phyloP scores from a whole-genome alignment of 345 rosid genomes.

The Heritiera littoralis region DNA sequence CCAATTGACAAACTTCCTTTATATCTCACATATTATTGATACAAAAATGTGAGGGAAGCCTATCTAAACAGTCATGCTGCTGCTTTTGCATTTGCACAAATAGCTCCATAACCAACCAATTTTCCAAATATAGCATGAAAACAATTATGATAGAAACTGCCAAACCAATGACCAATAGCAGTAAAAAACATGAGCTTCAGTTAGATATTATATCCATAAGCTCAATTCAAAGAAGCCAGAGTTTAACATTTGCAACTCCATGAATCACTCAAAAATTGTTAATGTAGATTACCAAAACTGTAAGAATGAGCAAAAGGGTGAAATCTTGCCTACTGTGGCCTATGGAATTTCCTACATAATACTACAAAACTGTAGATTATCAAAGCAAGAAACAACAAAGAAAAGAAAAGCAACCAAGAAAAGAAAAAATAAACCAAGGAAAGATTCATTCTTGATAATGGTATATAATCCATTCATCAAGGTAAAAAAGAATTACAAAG shows the following conservation, averaged over 20 bases:
- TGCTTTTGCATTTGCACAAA: too few relatives aligned
- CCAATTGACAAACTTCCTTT: too few relatives aligned
- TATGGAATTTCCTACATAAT: neutral
- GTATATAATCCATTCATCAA: neutral
- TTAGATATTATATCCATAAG: neutral
- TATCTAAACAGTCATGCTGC: too few relatives aligned
- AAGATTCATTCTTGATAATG: neutral
- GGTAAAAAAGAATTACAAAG: neutral
- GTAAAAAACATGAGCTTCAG: neutral
- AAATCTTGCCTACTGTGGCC: neutral
- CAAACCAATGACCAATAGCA: constrained; percentile 40
- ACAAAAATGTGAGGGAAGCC: too few relatives aligned
- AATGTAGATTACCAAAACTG: neutral
- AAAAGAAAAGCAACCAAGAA: neutral
- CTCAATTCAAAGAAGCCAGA: neutral
- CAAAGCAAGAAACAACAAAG: neutral
- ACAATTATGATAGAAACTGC: constrained; percentile 38
- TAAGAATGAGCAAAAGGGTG: neutral
- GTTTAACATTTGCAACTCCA: neutral
- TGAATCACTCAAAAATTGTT: neutral
- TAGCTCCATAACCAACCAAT: too few relatives aligned
- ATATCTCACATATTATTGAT: too few relatives aligned
- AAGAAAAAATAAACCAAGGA: neutral
- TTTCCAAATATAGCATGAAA: constrained; percentile 1
- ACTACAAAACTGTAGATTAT: neutral